Percentiles rank a stretch among this genome's conserved stretches.
Conservation (phyloP, 768 basidiomycete species). For the Leccinum subtestaceum region DNA sequence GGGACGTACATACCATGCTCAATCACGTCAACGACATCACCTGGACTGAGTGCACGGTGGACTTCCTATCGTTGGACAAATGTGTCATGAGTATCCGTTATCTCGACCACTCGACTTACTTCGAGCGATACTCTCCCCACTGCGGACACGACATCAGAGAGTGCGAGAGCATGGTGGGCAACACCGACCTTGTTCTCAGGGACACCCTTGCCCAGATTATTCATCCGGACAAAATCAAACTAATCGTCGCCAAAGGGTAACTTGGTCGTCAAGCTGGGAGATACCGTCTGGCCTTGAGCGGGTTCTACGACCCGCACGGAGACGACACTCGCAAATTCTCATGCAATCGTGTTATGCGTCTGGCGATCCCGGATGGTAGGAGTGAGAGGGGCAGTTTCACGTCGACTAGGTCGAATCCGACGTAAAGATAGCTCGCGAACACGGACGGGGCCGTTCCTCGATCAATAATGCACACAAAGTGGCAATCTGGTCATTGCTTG, state of each 20-base stretch:
- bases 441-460: not conserved
- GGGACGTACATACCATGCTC: slow-evolving; percentile 58
- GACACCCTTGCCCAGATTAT: slow-evolving; percentile 60
- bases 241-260: slow-evolving; percentile 81
- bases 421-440: slow-evolving; percentile 37
- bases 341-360: slow-evolving; percentile 67
- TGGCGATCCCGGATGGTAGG: slow-evolving; percentile 49
- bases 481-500: slow-evolving; percentile 62
- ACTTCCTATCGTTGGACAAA: slow-evolving; percentile 53
- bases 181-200: slow-evolving; percentile 69
- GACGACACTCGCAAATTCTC: slow-evolving; percentile 65
- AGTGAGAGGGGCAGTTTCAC: slow-evolving; percentile 59
- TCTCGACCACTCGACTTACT: slow-evolving; percentile 33
- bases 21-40: slow-evolving; percentile 66
- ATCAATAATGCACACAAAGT: slow-evolving; percentile 49
- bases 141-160: slow-evolving; percentile 25
- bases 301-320: not conserved
- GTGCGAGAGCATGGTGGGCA: not conserved
- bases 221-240: slow-evolving; percentile 79
- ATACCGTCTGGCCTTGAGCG: not conserved
- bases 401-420: slow-evolving; percentile 78
- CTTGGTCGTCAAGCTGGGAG: slow-evolving; percentile 61
- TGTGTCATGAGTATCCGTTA: slow-evolving; percentile 3
- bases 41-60: slow-evolving; percentile 63
- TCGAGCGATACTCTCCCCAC: slow-evolving; percentile 67